Evolutionary conservation across 306 rosid species (phyloP), one percentile per base, ranked within the genome.

Genomic region (Prunus padus): DNA sequence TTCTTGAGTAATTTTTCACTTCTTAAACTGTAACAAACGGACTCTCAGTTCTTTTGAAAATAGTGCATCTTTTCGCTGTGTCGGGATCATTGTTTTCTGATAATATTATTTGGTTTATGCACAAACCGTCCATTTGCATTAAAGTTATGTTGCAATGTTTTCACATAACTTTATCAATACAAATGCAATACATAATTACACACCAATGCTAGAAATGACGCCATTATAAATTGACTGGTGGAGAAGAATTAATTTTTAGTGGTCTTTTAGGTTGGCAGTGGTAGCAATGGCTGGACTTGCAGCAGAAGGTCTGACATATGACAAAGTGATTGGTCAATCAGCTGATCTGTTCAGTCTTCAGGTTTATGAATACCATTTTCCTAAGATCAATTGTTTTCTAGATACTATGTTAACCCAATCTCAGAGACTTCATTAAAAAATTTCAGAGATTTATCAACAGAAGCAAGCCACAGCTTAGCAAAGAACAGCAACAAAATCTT

Each of bases 211-310:
- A 49, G 12, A 2, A 10, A 37, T 19, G 15, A 19, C 11, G 2
- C 23, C 52, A 13, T 52, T 54, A 25, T 4, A 7, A 52, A 69
- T 25, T 18, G 23, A 25, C 16, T 49, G 59, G 44, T 25, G 40
- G 40, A 28, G 56, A 67, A 2, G 18, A 67, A 67, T 16, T n/a
- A 20, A 69, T 51, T 37, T 22, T 4, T 61, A 26, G 28, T 31
- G 66, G 59, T 46, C 13, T 54, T 56, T 71, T 64, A 92, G 99
- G 85, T 84, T 90, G 87, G 93, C 99, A 71, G 91, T 86, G 33
- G 93, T 95, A 74, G 90, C 99, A 77, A 95, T 92, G 99, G 96
- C 96, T 75, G 97, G 97, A 82, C 80, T 95, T 12, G 97, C 93
- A 19, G 93, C 97, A 10, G 96, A 92, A 87, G 97, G 99, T 76